A percentile compares a stretch with the other conserved stretches of the same genome.
These are phyloP conservation scores for Trichoderma sp. DNA, from an alignment of 2,329 filamentous ascomycete species.

Conservation along the genomic window DNA sequence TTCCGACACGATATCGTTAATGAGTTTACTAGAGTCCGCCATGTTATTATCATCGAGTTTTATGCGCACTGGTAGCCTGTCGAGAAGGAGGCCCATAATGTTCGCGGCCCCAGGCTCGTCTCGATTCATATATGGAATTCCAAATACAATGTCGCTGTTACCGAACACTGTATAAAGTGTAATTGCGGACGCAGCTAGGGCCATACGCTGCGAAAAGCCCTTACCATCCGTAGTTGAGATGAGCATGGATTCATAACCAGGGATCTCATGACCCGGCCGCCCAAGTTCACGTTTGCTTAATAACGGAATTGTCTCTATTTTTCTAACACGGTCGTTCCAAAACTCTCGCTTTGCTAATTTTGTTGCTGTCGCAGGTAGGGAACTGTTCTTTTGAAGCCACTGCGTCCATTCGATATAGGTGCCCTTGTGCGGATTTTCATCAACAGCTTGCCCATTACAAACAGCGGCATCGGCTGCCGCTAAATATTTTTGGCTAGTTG, in stretches of 20 bases:
- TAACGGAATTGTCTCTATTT: not conserved
- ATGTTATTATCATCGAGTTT: not conserved
- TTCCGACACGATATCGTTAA: not conserved
- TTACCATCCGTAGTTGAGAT: not conserved
- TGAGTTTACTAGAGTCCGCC: not conserved
- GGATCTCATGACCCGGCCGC: not conserved
- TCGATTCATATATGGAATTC: conserved; percentile 2
- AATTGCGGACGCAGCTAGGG: not conserved
- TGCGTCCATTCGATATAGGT: not conserved
- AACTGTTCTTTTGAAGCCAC: not conserved
- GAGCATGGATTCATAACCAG: not conserved
- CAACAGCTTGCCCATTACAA: not conserved
- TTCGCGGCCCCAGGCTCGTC: not conserved
- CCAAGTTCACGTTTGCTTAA: not conserved
- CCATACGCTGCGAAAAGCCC: not conserved
- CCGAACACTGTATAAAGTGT: not conserved
- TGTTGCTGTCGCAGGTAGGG: not conserved
- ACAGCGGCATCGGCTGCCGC: not conserved
- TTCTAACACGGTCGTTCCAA: not conserved
- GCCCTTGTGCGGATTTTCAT: not conserved
- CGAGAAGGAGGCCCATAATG: not conserved
- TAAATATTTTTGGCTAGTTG: not conserved
- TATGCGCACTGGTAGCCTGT: not conserved
- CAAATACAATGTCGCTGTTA: not conserved
- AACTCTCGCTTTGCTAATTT: not conserved